phyloP scores from a whole-genome alignment of 2,329 filamentous ascomycete species.

The Orbilia blumenaviensis region DNA sequence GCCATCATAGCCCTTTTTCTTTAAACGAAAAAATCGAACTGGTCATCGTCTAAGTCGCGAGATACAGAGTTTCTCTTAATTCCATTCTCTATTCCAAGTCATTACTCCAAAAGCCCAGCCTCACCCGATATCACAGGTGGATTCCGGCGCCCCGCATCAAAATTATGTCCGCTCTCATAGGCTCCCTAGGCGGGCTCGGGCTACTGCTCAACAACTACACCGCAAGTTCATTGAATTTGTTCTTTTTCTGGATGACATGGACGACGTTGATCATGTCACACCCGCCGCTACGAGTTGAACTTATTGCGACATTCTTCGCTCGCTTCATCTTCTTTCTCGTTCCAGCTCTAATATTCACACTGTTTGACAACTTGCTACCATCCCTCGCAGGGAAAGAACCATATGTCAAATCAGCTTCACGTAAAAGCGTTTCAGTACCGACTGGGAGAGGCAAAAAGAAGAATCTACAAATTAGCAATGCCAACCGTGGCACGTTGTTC shows the following conservation, averaged over 20 bases:
- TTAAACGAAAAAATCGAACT: conserved; percentile 2
- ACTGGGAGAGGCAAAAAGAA: conserved; percentile 63
- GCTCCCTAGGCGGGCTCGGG: conserved; percentile 66
- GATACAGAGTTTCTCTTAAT: background rate
- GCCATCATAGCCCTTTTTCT: background rate
- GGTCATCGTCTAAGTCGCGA: background rate
- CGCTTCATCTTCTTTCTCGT: conserved; percentile 76
- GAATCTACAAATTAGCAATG: conserved; percentile 52
- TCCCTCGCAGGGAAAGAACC: conserved; percentile 72
- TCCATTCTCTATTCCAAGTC: background rate
- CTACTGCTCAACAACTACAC: conserved; percentile 74
- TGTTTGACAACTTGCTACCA: conserved; percentile 76
- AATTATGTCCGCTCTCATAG: conserved; percentile 44
- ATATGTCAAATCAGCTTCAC: conserved; percentile 60
- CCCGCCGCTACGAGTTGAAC: conserved; percentile 76
- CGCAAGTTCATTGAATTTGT: conserved; percentile 80
- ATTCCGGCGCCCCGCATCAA: background rate
- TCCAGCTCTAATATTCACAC: conserved; percentile 76
- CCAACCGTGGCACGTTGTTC: conserved; percentile 58
- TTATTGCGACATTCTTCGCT: conserved; percentile 74
- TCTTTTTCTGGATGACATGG: conserved; percentile 94
- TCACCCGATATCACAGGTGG: background rate
- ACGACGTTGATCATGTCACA: conserved; percentile 81
- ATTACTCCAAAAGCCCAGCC: no score
- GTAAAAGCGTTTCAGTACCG: conserved; percentile 62